phyloP scores from a whole-genome alignment of 352 stramenopile species.

The Globisporangium echinulatum region DNA sequence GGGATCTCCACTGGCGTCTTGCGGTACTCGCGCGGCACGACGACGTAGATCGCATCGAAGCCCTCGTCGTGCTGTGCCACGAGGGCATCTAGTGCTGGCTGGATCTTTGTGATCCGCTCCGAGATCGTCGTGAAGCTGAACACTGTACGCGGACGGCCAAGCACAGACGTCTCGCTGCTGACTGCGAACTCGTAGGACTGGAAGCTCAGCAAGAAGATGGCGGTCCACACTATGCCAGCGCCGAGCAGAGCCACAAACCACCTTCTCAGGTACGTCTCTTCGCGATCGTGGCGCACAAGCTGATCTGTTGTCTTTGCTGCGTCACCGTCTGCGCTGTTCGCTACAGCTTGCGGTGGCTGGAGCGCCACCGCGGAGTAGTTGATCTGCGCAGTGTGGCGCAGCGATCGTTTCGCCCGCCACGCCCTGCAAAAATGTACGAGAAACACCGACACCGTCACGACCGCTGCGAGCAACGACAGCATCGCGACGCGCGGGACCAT shows the following conservation, averaged over 20 bases:
- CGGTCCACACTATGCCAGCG: slow-evolving; percentile 26
- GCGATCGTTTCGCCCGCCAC: slow-evolving; percentile 8
- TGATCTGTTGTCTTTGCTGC: background rate
- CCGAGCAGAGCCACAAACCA: slow-evolving; percentile 23
- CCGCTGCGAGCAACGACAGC: slow-evolving; percentile 17
- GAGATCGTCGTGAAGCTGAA: slow-evolving; percentile 58
- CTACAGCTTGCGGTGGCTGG: background rate
- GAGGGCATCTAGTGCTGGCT: slow-evolving; percentile 30
- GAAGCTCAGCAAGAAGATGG: slow-evolving; percentile 31
- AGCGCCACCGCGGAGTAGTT: background rate
- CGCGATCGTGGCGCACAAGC: too few species aligned
- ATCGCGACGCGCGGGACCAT: slow-evolving; percentile 37
- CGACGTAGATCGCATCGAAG: slow-evolving; percentile 44
- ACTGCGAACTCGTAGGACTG: slow-evolving; percentile 20
- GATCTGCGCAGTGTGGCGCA: background rate
- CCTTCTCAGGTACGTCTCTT: slow-evolving; percentile 10
- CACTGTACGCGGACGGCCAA: slow-evolving; percentile 30
- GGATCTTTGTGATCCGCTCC: slow-evolving; percentile 25
- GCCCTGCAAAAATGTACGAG: slow-evolving; percentile 7
- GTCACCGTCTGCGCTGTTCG: background rate
- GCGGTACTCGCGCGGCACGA: slow-evolving; percentile 34
- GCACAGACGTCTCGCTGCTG: slow-evolving; percentile 11
- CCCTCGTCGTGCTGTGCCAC: slow-evolving; percentile 28
- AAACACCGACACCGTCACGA: slow-evolving; percentile 12
- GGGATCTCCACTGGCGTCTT: slow-evolving; percentile 32